Percentiles rank a stretch among this genome's conserved stretches.
Conservation (phyloP, 768 basidiomycete species). For the Lanmaoa rubissima region DNA sequence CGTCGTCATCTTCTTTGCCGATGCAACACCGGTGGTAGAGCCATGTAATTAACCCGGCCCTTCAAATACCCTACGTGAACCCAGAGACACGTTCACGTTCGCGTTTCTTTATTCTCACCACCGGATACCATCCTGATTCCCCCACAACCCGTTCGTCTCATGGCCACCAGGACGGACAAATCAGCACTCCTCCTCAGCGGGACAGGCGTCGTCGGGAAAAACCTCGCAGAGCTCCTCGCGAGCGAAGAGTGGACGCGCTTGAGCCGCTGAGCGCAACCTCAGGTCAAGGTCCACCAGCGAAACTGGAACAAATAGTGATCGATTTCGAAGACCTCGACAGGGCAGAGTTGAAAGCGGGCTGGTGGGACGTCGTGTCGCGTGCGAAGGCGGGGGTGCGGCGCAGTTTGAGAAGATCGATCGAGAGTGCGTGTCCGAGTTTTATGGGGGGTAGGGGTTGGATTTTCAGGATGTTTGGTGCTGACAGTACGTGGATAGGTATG, state of each 20-base stretch:
- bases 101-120: too few relatives aligned
- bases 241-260: constrained; percentile 56
- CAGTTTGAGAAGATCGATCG: constrained; percentile 77
- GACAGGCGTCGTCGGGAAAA: constrained; percentile 67
- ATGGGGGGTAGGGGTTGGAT: too few relatives aligned
- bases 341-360: constrained; percentile 48
- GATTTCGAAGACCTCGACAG: constrained; percentile 66
- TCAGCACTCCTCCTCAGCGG: constrained; percentile 74
- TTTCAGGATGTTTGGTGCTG: neutral
- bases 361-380: constrained; percentile 71
- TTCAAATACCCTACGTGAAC: too few relatives aligned
- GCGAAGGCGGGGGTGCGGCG: constrained; percentile 56
- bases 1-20: too few relatives aligned
- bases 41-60: too few relatives aligned
- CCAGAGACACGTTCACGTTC: too few relatives aligned
- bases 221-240: constrained; percentile 56
- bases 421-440: constrained; percentile 45
- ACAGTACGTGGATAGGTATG: constrained; percentile 47
- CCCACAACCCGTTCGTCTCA: neutral
- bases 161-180: constrained; percentile 10
- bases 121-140: too few relatives aligned
- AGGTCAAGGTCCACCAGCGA: constrained; percentile 45
- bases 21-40: too few relatives aligned
- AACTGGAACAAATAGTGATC: constrained; percentile 64
- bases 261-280: too few relatives aligned